Base-by-base conservation (phyloP, 345 rosid genomes). In the Dovyalis caffra region DNA sequence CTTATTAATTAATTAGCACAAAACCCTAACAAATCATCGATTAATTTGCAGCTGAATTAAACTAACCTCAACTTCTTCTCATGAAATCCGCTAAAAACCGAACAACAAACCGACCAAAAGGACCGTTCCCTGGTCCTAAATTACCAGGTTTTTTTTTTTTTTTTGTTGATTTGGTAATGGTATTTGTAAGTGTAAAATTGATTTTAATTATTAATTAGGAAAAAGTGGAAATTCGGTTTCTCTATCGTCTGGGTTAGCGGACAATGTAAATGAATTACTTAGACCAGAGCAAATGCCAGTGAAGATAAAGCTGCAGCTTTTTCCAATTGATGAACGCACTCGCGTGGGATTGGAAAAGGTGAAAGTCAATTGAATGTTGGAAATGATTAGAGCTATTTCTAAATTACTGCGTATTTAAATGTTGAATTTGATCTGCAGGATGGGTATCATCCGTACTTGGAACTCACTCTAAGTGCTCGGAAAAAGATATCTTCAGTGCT, bases 391-490 rank as follows among this genome's bases (percentile, higher is more conserved):
- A n/a, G n/a, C n/a, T n/a, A n/a, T n/a, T n/a, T n/a, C n/a, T n/a
- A n/a, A n/a, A n/a, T n/a, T n/a, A n/a, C n/a, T n/a, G n/a, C n/a
- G n/a, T n/a, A n/a, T n/a, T n/a, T n/a, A n/a, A n/a, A n/a, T n/a
- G n/a, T n/a, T n/a, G n/a, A n/a, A n/a, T n/a, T n/a, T n/a, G 68
- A 57, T n/a, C 31, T 49, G 28, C 62, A 90, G 99, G 95, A 89
- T 61, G 96, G 99, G 20, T 88, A 87, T 79, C 82, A 95, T 84
- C 99, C 99, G 40, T 91, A 89, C 82, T 77, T 95, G 85, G 99
- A 95, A 77, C 97, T 95, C 75, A 89, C 90, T 76, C 81, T 92
- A 76, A 90, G 87, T 76, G 77, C 87, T 64, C 69, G 88, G 68
- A 92, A 90, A 81, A 90, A 84, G 81, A 78, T 92, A 67, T 87